Percentiles rank a stretch among this genome's conserved stretches.
Evolutionary conservation across 2,329 filamentous ascomycete species (phyloP).

Genomic region (Aspergillus glaucus): DNA sequence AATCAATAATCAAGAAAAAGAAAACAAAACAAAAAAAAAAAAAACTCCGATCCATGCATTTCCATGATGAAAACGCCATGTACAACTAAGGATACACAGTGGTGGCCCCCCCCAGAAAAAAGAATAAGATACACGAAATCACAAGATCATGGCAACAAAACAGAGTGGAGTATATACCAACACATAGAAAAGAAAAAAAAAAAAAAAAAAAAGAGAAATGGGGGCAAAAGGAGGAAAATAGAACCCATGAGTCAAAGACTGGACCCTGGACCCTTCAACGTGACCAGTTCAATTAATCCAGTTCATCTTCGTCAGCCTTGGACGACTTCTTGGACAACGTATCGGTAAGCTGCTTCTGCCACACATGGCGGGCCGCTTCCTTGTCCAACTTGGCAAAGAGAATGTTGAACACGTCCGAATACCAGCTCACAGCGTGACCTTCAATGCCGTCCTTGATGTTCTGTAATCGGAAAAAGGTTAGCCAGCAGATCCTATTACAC

Average conservation of each 20-base stretch:
- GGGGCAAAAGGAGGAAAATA: neutral
- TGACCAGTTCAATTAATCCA: conserved; percentile 15
- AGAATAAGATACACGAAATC: conserved; percentile 12
- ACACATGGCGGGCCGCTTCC: conserved; percentile 63
- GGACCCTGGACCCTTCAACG: neutral
- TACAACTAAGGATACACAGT: conserved; percentile 11
- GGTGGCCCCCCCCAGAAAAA: neutral
- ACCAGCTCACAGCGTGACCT: conserved; percentile 88
- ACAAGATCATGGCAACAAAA: conserved; percentile 8
- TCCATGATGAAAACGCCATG: conserved; percentile 26
- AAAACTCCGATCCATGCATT: conserved; percentile 31
- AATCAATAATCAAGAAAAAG: conserved; percentile 4
- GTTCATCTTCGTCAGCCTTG: conserved; percentile 17
- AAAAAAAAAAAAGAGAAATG: neutral
- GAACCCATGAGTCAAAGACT: neutral
- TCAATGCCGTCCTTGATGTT: conserved; percentile 97
- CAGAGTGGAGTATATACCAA: conserved; percentile 12
- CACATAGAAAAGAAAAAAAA: conserved; percentile 2
- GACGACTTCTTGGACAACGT: conserved; percentile 50
- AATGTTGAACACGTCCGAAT: conserved; percentile 83
- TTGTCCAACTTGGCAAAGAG: conserved; percentile 78
- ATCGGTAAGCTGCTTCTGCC: conserved; percentile 58
- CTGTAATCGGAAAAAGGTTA: conserved; percentile 42
- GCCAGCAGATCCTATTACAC: conserved; percentile 13
- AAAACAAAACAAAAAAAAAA: neutral